Conservation (phyloP, 257 asterid genomes). For the Prunella vulgaris region DNA sequence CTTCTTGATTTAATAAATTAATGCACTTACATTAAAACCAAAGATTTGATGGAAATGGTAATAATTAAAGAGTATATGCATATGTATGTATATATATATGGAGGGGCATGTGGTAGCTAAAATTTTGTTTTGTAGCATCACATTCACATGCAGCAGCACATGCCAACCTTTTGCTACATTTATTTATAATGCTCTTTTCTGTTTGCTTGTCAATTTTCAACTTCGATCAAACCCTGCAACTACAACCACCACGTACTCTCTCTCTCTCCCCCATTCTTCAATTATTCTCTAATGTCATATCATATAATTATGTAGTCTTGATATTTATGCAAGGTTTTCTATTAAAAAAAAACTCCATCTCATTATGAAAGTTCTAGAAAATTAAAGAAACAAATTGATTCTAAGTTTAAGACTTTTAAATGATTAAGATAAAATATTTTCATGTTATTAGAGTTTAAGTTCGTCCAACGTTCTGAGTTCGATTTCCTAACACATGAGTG, state of each 20-base stretch:
- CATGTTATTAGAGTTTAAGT: no score
- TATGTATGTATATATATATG: no score
- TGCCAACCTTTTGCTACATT: constrained; percentile 38
- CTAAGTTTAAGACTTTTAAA: no score
- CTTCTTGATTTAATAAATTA: background rate
- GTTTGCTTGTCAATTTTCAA: constrained; percentile 16
- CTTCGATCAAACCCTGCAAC: background rate
- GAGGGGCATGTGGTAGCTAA: constrained; percentile 19
- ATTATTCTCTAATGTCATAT: background rate
- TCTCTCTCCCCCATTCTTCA: background rate
- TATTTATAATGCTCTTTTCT: constrained; percentile 19
- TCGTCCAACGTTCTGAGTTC: no score
- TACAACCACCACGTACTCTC: background rate
- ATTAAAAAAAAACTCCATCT: background rate
- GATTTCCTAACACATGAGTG: no score
- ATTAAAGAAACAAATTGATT: no score
- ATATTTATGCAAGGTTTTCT: no score
- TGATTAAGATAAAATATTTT: no score
- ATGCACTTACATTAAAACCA: no score
- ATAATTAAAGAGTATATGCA: no score
- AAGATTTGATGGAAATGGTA: no score
- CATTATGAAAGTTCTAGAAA: background rate
- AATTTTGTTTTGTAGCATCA: constrained; percentile 42
- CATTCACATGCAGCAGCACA: constrained; percentile 42
- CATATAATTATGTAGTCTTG: background rate